Evolutionary conservation across 73 alveolate species (phyloP).

Genomic region (Durusdinium trenchii): DNA sequence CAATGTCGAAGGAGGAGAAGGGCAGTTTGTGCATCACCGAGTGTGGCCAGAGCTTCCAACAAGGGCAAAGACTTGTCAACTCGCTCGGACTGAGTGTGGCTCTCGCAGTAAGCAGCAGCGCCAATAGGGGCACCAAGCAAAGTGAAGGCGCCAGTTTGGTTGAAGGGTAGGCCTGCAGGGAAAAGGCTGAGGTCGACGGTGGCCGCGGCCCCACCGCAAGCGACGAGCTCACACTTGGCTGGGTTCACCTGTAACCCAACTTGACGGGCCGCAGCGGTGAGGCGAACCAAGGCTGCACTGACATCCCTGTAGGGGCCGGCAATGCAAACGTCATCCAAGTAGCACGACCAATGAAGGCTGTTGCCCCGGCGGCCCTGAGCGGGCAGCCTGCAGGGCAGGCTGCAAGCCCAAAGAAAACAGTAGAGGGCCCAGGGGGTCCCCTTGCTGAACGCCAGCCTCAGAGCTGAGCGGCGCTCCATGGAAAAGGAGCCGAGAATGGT

Average conservation of each 20-base stretch:
- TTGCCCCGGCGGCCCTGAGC: not conserved
- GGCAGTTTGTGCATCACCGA: not conserved
- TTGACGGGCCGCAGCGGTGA: conserved; percentile 11
- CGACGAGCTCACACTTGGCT: not conserved
- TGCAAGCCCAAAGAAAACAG: conserved; percentile 24
- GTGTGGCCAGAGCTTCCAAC: not conserved
- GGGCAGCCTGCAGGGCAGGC: conserved; percentile 27
- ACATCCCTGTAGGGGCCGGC: not conserved
- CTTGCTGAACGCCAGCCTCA: conserved; percentile 3
- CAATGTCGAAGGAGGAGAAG: not conserved
- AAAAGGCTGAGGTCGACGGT: not conserved
- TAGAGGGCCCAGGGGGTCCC: no score
- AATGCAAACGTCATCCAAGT: not conserved
- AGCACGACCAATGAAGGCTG: not conserved
- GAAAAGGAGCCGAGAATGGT: not conserved
- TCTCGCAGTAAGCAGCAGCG: not conserved
- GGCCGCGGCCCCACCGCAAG: not conserved
- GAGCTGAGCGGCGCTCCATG: not conserved
- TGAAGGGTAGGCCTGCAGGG: not conserved
- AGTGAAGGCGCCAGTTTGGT: not conserved
- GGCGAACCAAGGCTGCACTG: not conserved
- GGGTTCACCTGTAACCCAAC: conserved; percentile 12
- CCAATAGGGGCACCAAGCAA: conserved; percentile 9
- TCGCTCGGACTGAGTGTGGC: not conserved
- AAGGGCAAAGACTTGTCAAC: not conserved